Base-by-base conservation (phyloP, 148 eudicot genomes). In the Amaranthus palmeri region DNA sequence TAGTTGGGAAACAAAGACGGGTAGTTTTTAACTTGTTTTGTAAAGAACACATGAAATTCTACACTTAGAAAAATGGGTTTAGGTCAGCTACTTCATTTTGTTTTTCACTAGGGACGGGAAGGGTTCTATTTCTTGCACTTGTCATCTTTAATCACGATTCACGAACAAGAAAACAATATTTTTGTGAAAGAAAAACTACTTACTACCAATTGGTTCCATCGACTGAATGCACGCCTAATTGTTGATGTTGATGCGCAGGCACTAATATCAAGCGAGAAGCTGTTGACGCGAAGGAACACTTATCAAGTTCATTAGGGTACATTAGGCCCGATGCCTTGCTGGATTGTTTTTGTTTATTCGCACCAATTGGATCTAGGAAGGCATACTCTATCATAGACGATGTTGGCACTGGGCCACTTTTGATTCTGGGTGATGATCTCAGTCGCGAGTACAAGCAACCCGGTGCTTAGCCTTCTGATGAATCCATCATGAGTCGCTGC, bases 271-370 rank as follows among this genome's bases (percentile, higher is more conserved):
- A 47, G 67, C 36, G 36, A 36, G 83, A 80, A 17, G 68, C 68
- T 43, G 67, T 69, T 61, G 85, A 45, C 36, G 36, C 36, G 8
- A 74, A 80, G 62, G 76, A 81, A 71, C 92, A 85, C 41, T 11
- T 51, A 42, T 72, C 80, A 4, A 47, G 81, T 60, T 80, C 82
- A 10, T 59, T 82, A 80, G 65, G 81, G 15, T 79, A 70, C 74
- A 64, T 83, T 36, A 82, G 91, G 66, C 97, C 96, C 0, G 97
- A 92, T 70, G 76, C 72, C 12, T 63, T 89, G 74, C 83, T 92
- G 15, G 89, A 71, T 71, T 86, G 8, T 77, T 67, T 67, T 86
- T 87, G 85, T 78, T 77, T 66, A 78, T 83, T 12, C 83, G 74
- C 11, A 56, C 60, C 53, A 67, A 25, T 58, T 50, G 80, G 76